Evolutionary conservation across 805 yeast species (phyloP).

Genomic region (Metschnikowia colocasiae): DNA sequence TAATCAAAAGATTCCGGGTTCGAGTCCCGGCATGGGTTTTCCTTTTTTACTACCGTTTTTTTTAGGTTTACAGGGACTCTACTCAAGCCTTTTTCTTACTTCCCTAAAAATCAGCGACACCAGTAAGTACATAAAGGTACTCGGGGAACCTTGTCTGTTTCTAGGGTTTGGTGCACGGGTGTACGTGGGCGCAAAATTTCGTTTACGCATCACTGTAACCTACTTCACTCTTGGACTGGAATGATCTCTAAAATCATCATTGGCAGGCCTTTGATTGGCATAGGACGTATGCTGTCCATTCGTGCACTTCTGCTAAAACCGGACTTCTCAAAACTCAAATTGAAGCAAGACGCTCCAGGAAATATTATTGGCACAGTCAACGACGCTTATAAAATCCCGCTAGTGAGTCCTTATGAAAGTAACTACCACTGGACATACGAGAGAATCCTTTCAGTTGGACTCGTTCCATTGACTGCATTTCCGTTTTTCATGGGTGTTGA

Average conservation of each 20-base stretch:
- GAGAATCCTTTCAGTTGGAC: conserved; percentile 60
- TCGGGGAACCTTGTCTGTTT: too few species aligned
- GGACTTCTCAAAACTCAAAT: conserved; percentile 47
- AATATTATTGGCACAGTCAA: conserved; percentile 89
- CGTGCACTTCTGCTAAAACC: conserved; percentile 30
- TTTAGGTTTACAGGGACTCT: too few species aligned
- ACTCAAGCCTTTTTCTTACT: not conserved
- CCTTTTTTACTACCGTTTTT: conserved; percentile 2
- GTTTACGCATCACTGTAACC: not conserved
- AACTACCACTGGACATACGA: conserved; percentile 94
- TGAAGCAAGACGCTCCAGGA: conserved; percentile 83
- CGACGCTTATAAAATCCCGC: conserved; percentile 75
- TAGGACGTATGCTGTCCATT: conserved; percentile 3
- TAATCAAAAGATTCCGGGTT: conserved; percentile 20
- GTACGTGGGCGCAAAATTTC: conserved; percentile 2
- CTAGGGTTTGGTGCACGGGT: conserved; percentile 7
- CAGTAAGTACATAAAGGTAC: too few species aligned
- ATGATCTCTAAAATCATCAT: conserved; percentile 12
- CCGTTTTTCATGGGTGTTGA: conserved; percentile 77
- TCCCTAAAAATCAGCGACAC: too few species aligned
- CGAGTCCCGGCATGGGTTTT: conserved; percentile 20
- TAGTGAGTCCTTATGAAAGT: conserved; percentile 64
- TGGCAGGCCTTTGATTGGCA: conserved; percentile 11
- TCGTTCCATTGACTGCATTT: conserved; percentile 71
- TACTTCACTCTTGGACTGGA: not conserved